Percentiles rank a stretch among this genome's conserved stretches.
Conservation (phyloP, 2,329 filamentous ascomycete genomes). For the Aureobasidium mangrovei region DNA sequence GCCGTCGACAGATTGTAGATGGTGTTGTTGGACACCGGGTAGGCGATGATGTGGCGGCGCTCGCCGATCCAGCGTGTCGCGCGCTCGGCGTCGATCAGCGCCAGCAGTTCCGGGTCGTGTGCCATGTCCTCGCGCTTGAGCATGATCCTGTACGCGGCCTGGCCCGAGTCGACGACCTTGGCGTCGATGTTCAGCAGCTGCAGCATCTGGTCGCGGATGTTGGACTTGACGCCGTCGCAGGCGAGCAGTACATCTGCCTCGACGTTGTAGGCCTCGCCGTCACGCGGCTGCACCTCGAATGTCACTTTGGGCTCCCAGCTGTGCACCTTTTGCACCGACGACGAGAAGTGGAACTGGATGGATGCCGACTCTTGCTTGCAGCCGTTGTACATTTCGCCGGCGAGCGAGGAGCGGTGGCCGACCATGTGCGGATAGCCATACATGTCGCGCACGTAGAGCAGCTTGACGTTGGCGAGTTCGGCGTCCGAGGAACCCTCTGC, state of each 20-base stretch:
- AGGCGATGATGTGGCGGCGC: slow-evolving; percentile 68
- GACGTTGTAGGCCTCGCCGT: slow-evolving; percentile 44
- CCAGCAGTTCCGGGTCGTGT: slow-evolving; percentile 56
- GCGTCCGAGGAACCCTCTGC: slow-evolving; percentile 57
- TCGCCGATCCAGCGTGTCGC: slow-evolving; percentile 70
- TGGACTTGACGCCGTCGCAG: slow-evolving; percentile 42
- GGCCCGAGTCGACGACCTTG: slow-evolving; percentile 58
- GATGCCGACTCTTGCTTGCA: slow-evolving; percentile 50
- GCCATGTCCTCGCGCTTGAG: slow-evolving; percentile 59
- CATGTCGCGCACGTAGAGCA: slow-evolving; percentile 56
- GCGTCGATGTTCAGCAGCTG: slow-evolving; percentile 42
- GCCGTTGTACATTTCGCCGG: slow-evolving; percentile 60
- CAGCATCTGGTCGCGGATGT: slow-evolving; percentile 45
- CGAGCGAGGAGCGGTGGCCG: slow-evolving; percentile 65
- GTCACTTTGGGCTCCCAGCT: slow-evolving; percentile 51
- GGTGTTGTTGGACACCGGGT: slow-evolving; percentile 59
- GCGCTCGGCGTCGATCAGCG: slow-evolving; percentile 56
- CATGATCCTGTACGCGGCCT: slow-evolving; percentile 75
- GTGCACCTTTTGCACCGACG: slow-evolving; percentile 46
- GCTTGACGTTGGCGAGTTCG: slow-evolving; percentile 62
- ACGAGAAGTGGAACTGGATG: slow-evolving; percentile 62
- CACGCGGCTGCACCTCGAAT: slow-evolving; percentile 52
- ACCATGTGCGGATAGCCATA: slow-evolving; percentile 75
- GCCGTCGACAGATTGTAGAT: slow-evolving; percentile 59
- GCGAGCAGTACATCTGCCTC: slow-evolving; percentile 40